Percentiles rank a stretch among this genome's conserved stretches.
These are phyloP conservation scores for Yarrowia keelungensis DNA, from an alignment of 805 yeast genomes.

Conservation along the genomic window DNA sequence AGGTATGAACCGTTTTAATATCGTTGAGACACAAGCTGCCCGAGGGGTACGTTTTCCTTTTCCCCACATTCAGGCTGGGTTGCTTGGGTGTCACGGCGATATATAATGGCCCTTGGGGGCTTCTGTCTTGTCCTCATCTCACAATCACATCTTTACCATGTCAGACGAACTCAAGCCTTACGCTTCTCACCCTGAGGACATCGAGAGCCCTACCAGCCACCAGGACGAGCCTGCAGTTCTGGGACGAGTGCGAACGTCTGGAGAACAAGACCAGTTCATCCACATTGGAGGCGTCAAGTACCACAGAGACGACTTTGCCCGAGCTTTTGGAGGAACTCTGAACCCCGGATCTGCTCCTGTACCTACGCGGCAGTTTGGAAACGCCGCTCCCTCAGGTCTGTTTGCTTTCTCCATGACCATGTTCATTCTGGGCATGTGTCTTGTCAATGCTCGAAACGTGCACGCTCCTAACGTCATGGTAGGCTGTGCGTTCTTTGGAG, in stretches of 20 bases:
- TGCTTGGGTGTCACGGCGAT: neutral
- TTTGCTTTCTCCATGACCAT: slow-evolving; percentile 66
- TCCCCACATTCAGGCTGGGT: slow-evolving; percentile 17
- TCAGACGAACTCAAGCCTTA: neutral
- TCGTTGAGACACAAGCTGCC: neutral
- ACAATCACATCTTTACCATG: neutral
- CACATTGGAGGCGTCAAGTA: slow-evolving; percentile 72
- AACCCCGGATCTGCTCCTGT: slow-evolving; percentile 40
- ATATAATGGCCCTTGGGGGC: neutral
- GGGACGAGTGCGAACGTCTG: slow-evolving; percentile 49
- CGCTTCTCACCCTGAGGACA: neutral
- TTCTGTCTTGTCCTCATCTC: neutral
- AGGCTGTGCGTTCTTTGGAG: slow-evolving; percentile 68
- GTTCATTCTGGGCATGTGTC: slow-evolving; percentile 61
- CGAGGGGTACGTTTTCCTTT: slow-evolving; percentile 1
- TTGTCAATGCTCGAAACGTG: slow-evolving; percentile 65
- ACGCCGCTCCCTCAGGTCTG: slow-evolving; percentile 68
- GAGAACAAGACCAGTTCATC: slow-evolving; percentile 64
- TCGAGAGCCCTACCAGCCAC: slow-evolving; percentile 8
- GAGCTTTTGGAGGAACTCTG: slow-evolving; percentile 57
- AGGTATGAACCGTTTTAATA: slow-evolving; percentile 13
- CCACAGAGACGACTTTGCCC: slow-evolving; percentile 61
- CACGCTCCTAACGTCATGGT: slow-evolving; percentile 60
- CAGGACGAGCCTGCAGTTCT: slow-evolving; percentile 31
- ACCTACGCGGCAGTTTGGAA: slow-evolving; percentile 60